Evolutionary conservation across 2,329 filamentous ascomycete species (phyloP).

Genomic region (Xylaria sp.): DNA sequence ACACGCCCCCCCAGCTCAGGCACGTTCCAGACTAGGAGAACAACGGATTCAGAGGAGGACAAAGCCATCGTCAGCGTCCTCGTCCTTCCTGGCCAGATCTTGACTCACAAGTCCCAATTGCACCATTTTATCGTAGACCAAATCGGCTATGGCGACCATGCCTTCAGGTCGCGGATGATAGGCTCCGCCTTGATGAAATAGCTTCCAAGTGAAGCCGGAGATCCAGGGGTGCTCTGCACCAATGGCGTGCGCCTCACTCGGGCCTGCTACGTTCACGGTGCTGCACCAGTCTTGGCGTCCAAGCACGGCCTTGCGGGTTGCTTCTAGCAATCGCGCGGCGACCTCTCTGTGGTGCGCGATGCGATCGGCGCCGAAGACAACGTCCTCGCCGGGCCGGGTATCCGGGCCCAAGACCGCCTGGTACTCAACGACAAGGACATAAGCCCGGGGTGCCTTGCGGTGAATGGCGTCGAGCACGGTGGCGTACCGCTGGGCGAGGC

Average conservation of each 20-base stretch:
- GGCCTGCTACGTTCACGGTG: constrained; percentile 41
- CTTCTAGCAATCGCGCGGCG: constrained; percentile 41
- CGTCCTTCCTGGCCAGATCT: constrained; percentile 20
- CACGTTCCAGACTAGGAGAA: constrained; percentile 12
- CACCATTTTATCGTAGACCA: constrained; percentile 44
- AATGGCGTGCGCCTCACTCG: constrained; percentile 46
- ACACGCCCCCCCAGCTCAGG: constrained; percentile 23
- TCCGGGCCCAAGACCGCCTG: constrained; percentile 50
- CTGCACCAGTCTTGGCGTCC: constrained; percentile 47
- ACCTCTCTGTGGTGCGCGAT: constrained; percentile 45
- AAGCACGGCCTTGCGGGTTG: constrained; percentile 42
- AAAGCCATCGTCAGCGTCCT: constrained; percentile 31
- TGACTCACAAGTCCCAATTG: constrained; percentile 40
- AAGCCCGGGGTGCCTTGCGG: constrained; percentile 54
- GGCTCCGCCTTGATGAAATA: constrained; percentile 42
- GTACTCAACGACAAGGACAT: constrained; percentile 57
- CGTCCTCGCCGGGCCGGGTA: constrained; percentile 42
- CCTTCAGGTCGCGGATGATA: constrained; percentile 49
- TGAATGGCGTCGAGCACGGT: constrained; percentile 44
- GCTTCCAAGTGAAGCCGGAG: constrained; percentile 45
- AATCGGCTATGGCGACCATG: constrained; percentile 47
- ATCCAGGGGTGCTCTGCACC: constrained; percentile 49
- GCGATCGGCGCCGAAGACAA: constrained; percentile 45
- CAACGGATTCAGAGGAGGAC: constrained; percentile 32
- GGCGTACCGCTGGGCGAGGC: constrained; percentile 44